These are phyloP conservation scores for Xylaria grammica DNA, from an alignment of 495 filamentous ascomycete genomes.

Conservation along the genomic window DNA sequence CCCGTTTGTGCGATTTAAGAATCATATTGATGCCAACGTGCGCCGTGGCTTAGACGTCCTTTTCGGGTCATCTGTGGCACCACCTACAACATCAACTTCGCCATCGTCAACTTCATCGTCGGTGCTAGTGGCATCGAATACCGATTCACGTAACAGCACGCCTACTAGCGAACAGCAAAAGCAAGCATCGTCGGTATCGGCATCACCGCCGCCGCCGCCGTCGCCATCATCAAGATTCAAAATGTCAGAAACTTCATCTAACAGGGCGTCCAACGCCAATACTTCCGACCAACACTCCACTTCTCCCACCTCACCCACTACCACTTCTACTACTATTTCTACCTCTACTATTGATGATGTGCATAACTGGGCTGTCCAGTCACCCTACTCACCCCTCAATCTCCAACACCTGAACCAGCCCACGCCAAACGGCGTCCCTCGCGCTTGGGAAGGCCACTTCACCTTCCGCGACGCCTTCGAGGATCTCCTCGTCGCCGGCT, in stretches of 20 bases:
- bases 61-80: constrained; percentile 21
- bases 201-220: neutral
- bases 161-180: neutral
- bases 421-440: constrained; percentile 32
- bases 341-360: constrained; percentile 19
- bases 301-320: neutral
- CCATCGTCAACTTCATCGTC: neutral
- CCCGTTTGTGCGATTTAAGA: constrained; percentile 51
- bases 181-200: neutral
- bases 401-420: constrained; percentile 37
- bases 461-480: constrained; percentile 51
- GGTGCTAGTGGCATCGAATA: neutral
- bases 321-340: neutral
- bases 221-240: neutral
- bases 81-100: neutral
- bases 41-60: constrained; percentile 42
- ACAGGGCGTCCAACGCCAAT: neutral
- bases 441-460: constrained; percentile 27
- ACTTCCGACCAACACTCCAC: neutral
- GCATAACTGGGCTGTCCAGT: constrained; percentile 30
- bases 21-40: constrained; percentile 45
- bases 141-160: neutral
- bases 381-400: constrained; percentile 44
- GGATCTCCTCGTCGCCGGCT: constrained; percentile 41
- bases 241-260: constrained; percentile 1